Percentiles rank a stretch among this genome's conserved stretches.
Conservation (phyloP, 192 early-diverging fungal genomes). For the Anaeromyces robustus region DNA sequence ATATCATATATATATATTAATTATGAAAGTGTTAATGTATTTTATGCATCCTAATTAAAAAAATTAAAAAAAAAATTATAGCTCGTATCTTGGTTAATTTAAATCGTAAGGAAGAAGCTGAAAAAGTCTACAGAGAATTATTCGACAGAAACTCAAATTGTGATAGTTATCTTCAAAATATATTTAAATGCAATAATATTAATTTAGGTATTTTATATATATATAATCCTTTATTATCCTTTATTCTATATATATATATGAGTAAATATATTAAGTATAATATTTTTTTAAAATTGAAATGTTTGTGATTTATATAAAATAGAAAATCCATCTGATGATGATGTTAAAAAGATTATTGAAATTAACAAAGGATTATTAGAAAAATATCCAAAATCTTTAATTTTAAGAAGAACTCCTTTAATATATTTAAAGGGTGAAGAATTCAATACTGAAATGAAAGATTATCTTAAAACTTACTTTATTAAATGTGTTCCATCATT, state of each 20-base stretch:
- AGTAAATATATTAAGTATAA: too few relatives aligned
- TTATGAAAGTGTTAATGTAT: not conserved
- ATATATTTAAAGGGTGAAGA: slow-evolving; percentile 50
- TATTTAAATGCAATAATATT: not conserved
- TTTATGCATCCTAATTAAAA: too few relatives aligned
- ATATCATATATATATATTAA: not conserved
- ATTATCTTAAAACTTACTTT: slow-evolving; percentile 52
- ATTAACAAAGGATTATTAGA: slow-evolving; percentile 29
- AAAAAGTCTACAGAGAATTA: not conserved
- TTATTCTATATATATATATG: too few relatives aligned
- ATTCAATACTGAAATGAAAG: slow-evolving; percentile 33
- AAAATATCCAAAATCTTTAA: slow-evolving; percentile 69
- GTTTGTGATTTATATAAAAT: not conserved
- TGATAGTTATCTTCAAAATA: not conserved
- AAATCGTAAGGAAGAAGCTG: not conserved
- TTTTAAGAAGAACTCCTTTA: slow-evolving; percentile 60
- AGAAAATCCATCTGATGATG: slow-evolving; percentile 5
- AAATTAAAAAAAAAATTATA: not conserved
- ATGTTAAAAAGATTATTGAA: slow-evolving; percentile 13
- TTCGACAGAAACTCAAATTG: not conserved
- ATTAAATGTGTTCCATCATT: slow-evolving; percentile 89
- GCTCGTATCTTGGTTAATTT: not conserved
- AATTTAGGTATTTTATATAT: not conserved
- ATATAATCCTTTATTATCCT: not conserved
- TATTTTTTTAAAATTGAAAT: too few relatives aligned